Evolutionary conservation across 2,329 filamentous ascomycete genomes (phyloP), one percentile per base, ranked within the genome.

Genomic region (Hymenoscyphus scutula): DNA sequence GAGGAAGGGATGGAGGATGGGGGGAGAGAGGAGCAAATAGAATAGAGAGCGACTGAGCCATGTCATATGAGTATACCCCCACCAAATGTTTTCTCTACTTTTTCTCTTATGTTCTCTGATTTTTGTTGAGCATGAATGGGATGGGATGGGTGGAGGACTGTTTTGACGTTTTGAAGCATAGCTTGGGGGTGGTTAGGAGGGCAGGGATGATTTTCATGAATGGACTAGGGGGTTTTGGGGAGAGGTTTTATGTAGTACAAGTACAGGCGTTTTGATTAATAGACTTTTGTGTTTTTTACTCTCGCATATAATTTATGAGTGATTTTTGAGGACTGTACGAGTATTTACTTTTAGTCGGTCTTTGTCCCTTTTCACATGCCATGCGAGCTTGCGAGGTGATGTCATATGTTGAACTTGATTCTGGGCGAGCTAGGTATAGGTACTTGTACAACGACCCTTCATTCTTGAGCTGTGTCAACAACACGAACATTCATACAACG

Each of bases 91-190:
- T 48, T 48, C 11, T 23, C 38, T 41, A 5, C 7, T 34, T n/a
- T 45, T 45, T 7, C 19, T n/a, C 23, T 5, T 48, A 7, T 19
- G 17, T 45, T n/a, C 23, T 8, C 10, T n/a, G 2, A 23, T 19
- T 45, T 45, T 45, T 15, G n/a, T n/a, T 45, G 15, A 45, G 38
- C 38, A n/a, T 19, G 17, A 17, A 41, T 41, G n/a, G 17, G 41
- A 48, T 48, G n/a, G 41, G 41, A 48, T 48, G 41, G 38, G n/a
- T 45, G 38, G n/a, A n/a, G n/a, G n/a, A n/a, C n/a, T n/a, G n/a
- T n/a, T n/a, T n/a, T n/a, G 32, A 7, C 6, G 38, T 41, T 17
- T 41, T 41, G 38, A 19, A 17, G 15, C 15, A 19, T 19, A 23
- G 41, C n/a, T 48, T 19, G 41, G 17, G 5, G 38, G 6, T 41